Conservation (phyloP, 2,329 filamentous ascomycete species). For the Pestalotiopsis sp. region DNA sequence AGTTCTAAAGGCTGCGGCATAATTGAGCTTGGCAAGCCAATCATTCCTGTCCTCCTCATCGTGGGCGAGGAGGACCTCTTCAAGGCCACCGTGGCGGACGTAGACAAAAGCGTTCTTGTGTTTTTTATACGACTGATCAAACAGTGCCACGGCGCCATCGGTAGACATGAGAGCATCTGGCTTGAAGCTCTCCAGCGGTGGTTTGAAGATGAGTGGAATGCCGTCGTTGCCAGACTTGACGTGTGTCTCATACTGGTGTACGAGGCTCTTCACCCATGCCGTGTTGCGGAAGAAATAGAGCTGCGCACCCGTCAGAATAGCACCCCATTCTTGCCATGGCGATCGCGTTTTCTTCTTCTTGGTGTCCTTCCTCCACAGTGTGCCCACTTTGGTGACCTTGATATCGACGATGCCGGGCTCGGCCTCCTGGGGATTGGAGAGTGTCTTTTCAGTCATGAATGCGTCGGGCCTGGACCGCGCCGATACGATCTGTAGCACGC, state of each 20-base stretch:
- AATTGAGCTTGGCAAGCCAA: slow-evolving; percentile 95
- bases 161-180: slow-evolving; percentile 93
- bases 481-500: slow-evolving; percentile 91
- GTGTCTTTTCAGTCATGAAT: slow-evolving; percentile 86
- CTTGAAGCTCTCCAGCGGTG: slow-evolving; percentile 88
- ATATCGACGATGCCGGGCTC: slow-evolving; percentile 95
- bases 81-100: slow-evolving; percentile 79
- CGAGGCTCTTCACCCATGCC: slow-evolving; percentile 85
- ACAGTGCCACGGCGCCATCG: slow-evolving; percentile 84
- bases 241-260: slow-evolving; percentile 84
- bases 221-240: slow-evolving; percentile 74
- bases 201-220: slow-evolving; percentile 83
- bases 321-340: slow-evolving; percentile 99
- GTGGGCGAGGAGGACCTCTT: slow-evolving; percentile 89
- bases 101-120: slow-evolving; percentile 96
- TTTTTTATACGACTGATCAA: slow-evolving; percentile 85
- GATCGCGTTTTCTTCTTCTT: slow-evolving; percentile 94
- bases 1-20: slow-evolving; percentile 90
- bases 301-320: slow-evolving; percentile 92
- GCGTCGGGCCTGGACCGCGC: slow-evolving; percentile 90
- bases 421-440: slow-evolving; percentile 80
- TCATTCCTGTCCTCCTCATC: slow-evolving; percentile 92
- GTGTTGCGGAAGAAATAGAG: slow-evolving; percentile 96
- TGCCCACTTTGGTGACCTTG: slow-evolving; percentile 92
- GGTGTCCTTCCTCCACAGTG: slow-evolving; percentile 89